Base-by-base conservation (phyloP, 2,329 filamentous ascomycete species). In the Teratosphaeria destructans region DNA sequence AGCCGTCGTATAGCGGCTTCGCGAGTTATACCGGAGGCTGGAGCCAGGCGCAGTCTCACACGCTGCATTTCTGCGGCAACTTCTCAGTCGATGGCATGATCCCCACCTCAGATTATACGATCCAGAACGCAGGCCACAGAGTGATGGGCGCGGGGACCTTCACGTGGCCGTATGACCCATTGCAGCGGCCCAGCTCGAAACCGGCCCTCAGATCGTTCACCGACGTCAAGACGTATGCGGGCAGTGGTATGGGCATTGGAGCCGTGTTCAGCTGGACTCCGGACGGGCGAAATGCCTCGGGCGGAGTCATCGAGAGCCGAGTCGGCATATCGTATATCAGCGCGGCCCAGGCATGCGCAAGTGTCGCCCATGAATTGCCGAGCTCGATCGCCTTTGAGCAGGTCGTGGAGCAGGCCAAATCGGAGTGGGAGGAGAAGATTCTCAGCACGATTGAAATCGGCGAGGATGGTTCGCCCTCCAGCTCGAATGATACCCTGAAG, bases 271-370 rank as follows among this genome's bases (percentile, higher is more conserved):
- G 73, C 1, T 83, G 71, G 63, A 70, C 71, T 4, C 59, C 37
- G 37, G 37, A 43, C 16, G n/a, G 6, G 43, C 43, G 10, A 23
- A 49, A 23, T 23, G 16, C 43, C 19, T 49, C 43, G 7, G 19
- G 67, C 7, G 67, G 65, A 0, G 70, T 70, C 2, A 64, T 83
- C 35, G 77, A 71, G 11, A 82, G 81, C 0, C 74, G 79, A 52
- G 83, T 88, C 0, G 85, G 85, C 1, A 81, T 88, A 11, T 88
- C 85, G 0, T 88, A 85, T 72, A 79, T 87, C 26, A 87, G 84
- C 0, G 69, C 77, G 0, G 71, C 74, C 3, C 78, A 54, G 27
- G 53, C 53, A 54, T 54, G 53, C n/a, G 4, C 32, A 32, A 27
- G 27, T 14, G 53, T 54, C n/a, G 53, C 53, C 19, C 12, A 32